phyloP scores from a whole-genome alignment of 2,329 filamentous ascomycete genomes.

The Neoscytalidium dimidiatum region DNA sequence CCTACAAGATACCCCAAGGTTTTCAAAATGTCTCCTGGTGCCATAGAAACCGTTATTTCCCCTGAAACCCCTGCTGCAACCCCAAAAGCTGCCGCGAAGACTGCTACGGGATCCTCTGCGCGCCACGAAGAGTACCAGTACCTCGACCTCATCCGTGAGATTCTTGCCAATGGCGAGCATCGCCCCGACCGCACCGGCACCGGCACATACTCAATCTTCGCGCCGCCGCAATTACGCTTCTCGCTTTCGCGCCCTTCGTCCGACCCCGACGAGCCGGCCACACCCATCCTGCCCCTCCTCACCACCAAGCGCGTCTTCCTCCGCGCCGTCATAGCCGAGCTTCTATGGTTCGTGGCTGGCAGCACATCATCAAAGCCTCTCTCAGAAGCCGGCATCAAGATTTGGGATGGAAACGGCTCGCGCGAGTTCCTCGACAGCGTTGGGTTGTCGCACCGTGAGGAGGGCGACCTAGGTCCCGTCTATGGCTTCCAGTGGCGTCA shows the following conservation, averaged over 20 bases:
- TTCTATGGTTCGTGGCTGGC: constrained; percentile 93
- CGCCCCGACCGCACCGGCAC: constrained; percentile 92
- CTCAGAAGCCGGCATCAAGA: constrained; percentile 80
- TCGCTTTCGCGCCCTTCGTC: constrained; percentile 63
- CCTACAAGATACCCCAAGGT: not conserved
- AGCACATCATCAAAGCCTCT: constrained; percentile 78
- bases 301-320: constrained; percentile 97
- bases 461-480: constrained; percentile 89
- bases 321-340: constrained; percentile 84
- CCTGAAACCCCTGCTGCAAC: constrained; percentile 25
- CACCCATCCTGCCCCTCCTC: constrained; percentile 81
- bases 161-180: constrained; percentile 80
- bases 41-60: constrained; percentile 17
- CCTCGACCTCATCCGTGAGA: constrained; percentile 82
- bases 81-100: constrained; percentile 2
- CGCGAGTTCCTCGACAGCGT: constrained; percentile 86
- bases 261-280: constrained; percentile 42
- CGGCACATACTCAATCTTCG: constrained; percentile 87
- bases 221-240: constrained; percentile 84
- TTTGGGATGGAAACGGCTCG: constrained; percentile 97
- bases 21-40: not conserved
- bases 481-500: constrained; percentile 99
- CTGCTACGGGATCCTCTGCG: not conserved
- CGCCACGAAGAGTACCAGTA: constrained; percentile 91
- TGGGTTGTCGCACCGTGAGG: constrained; percentile 77